Percentiles rank a stretch among this genome's conserved stretches.
These are phyloP conservation scores for Pterocarpus santalinus DNA, from an alignment of 306 rosid species.

Conservation along the genomic window DNA sequence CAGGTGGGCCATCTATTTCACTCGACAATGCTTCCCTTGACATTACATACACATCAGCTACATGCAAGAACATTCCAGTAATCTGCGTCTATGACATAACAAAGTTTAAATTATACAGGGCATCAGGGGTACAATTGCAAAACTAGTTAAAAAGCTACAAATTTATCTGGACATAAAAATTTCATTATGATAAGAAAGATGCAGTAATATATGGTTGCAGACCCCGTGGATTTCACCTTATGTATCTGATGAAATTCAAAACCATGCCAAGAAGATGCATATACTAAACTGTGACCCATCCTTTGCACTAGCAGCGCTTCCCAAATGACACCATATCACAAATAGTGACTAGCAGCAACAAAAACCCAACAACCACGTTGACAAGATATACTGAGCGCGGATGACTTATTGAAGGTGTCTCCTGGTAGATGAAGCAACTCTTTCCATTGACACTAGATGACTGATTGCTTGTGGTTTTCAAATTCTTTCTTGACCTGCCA, in stretches of 20 bases:
- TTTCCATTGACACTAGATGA: too few species aligned
- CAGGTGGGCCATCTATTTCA: too few species aligned
- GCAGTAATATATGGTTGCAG: not conserved
- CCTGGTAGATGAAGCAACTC: constrained; percentile 20
- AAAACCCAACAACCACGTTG: constrained; percentile 26
- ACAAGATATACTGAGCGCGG: constrained; percentile 35
- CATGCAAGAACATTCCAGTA: not conserved
- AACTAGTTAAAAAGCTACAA: not conserved
- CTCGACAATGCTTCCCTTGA: not conserved
- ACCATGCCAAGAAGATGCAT: not conserved
- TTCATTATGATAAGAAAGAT: not conserved
- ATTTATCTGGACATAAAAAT: not conserved
- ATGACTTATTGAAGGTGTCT: constrained; percentile 24
- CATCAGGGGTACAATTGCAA: not conserved
- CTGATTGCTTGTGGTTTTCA: too few species aligned
- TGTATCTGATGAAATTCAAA: not conserved
- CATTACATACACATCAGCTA: not conserved
- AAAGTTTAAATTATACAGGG: not conserved
- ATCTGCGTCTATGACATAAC: not conserved
- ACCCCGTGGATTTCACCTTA: not conserved
- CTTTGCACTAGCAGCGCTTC: constrained; percentile 27
- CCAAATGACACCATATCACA: constrained; percentile 39
- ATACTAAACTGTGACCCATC: not conserved
- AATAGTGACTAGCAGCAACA: constrained; percentile 37
- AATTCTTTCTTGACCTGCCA: too few species aligned